A percentile compares a stretch with the other conserved stretches of the same genome.
Conservation (phyloP, 2,329 filamentous ascomycete genomes). For the Monosporascus ibericus region DNA sequence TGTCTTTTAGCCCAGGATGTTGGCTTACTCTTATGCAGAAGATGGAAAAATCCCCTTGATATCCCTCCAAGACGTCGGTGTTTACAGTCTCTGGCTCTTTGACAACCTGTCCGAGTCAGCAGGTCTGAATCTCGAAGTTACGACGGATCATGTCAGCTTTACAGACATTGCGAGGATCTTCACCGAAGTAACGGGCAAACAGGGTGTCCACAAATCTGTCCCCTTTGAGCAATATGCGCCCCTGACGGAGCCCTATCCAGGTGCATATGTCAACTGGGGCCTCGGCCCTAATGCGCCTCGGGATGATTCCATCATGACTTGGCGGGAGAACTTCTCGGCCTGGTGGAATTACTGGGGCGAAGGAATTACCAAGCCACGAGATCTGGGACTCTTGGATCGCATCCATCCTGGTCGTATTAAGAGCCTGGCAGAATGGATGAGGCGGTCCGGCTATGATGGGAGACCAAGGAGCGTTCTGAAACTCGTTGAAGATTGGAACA, state of each 20-base stretch:
- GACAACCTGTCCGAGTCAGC: slow-evolving; percentile 36
- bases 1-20: no score
- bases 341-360: slow-evolving; percentile 41
- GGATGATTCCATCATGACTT: slow-evolving; percentile 29
- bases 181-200: slow-evolving; percentile 33
- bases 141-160: slow-evolving; percentile 35
- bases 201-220: slow-evolving; percentile 32
- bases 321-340: slow-evolving; percentile 42
- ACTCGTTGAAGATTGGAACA: no score
- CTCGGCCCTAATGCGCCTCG: slow-evolving; percentile 30
- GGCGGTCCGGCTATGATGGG: slow-evolving; percentile 8
- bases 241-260: no score
- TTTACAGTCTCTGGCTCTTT: slow-evolving; percentile 42
- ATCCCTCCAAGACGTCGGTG: slow-evolving; percentile 39
- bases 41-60: slow-evolving; percentile 35
- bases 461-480: no score
- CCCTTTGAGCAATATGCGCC: slow-evolving; percentile 29
- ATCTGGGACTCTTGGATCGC: slow-evolving; percentile 44
- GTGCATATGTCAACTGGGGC: slow-evolving; percentile 3
- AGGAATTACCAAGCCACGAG: slow-evolving; percentile 34
- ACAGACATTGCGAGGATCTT: slow-evolving; percentile 36
- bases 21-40: slow-evolving; percentile 30
- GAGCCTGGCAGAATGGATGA: slow-evolving; percentile 43
- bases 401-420: slow-evolving; percentile 44
- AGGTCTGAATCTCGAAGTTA: slow-evolving; percentile 39